Conservation (phyloP, 2,329 filamentous ascomycete species). For the Talaromyces albobiverticillius region DNA sequence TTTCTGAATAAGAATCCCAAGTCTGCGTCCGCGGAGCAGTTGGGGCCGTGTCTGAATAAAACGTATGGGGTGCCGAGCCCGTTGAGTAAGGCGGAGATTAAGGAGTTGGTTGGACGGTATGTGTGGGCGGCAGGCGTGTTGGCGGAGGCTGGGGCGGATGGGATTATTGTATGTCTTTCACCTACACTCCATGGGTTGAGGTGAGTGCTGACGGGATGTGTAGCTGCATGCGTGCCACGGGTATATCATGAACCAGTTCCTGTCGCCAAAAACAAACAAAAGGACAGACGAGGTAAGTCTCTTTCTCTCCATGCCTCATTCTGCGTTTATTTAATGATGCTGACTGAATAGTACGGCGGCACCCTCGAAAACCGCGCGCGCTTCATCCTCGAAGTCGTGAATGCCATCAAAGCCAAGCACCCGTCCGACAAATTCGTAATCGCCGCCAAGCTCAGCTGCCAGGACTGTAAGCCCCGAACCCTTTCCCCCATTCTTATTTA, state of each 20-base stretch:
- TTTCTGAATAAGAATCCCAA: constrained; percentile 22
- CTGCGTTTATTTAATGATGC: background rate
- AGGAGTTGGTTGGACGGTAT: constrained; percentile 19
- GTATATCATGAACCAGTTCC: constrained; percentile 23
- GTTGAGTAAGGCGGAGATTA: constrained; percentile 18
- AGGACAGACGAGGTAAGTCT: constrained; percentile 15
- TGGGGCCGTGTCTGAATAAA: constrained; percentile 18
- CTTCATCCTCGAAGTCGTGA: constrained; percentile 20
- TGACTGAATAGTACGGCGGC: constrained; percentile 18
- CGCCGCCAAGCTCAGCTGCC: constrained; percentile 20
- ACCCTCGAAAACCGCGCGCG: constrained; percentile 21
- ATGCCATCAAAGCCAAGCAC: constrained; percentile 19
- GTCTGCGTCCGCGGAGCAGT: constrained; percentile 21
- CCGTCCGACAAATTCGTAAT: constrained; percentile 18
- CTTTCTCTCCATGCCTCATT: background rate
- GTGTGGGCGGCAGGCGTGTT: constrained; percentile 22
- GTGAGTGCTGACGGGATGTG: too few species aligned
- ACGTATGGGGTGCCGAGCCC: constrained; percentile 20
- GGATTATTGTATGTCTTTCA: constrained; percentile 18
- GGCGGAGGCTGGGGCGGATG: constrained; percentile 22
- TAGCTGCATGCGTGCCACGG: constrained; percentile 19
- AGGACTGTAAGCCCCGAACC: constrained; percentile 16
- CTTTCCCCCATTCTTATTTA: too few species aligned
- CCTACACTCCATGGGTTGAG: too few species aligned
- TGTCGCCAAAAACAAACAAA: constrained; percentile 19